phyloP scores from a whole-genome alignment of 805 yeast species.

The Saccharomyces mikatae region DNA sequence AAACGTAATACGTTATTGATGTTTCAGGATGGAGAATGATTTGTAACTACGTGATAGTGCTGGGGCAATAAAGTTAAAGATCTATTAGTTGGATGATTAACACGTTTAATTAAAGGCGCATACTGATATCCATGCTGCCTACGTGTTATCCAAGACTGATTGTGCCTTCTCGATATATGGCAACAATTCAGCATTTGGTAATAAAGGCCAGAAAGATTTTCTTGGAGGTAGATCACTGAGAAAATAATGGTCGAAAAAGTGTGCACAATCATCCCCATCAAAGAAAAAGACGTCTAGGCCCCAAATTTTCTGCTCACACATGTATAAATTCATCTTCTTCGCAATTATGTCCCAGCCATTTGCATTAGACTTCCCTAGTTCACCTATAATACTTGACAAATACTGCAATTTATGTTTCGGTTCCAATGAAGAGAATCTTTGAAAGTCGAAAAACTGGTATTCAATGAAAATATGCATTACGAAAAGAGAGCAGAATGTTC shows the following conservation, averaged over 20 bases:
- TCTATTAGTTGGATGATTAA: no score
- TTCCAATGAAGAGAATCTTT: not conserved
- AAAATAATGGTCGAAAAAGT: not conserved
- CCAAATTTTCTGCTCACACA: not conserved
- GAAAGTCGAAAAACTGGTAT: not conserved
- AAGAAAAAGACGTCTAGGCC: not conserved
- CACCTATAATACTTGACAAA: not conserved
- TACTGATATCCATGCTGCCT: no score
- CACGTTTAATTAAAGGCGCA: no score
- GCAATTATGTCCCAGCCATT: not conserved
- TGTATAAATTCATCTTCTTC: not conserved
- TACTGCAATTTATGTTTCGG: not conserved
- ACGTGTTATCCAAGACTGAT: not conserved
- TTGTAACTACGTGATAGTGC: no score
- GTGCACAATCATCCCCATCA: not conserved
- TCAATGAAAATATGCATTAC: no score
- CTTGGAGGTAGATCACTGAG: not conserved
- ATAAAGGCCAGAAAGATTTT: no score
- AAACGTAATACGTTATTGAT: no score
- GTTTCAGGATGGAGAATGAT: no score
- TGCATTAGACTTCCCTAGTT: not conserved
- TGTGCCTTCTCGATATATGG: not conserved
- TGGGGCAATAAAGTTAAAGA: no score
- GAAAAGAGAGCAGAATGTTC: not conserved
- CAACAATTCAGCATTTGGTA: not conserved